Evolutionary conservation across 352 stramenopile species (phyloP), one percentile per base, ranked within the genome.

Genomic region (Pythium aristosporum): DNA sequence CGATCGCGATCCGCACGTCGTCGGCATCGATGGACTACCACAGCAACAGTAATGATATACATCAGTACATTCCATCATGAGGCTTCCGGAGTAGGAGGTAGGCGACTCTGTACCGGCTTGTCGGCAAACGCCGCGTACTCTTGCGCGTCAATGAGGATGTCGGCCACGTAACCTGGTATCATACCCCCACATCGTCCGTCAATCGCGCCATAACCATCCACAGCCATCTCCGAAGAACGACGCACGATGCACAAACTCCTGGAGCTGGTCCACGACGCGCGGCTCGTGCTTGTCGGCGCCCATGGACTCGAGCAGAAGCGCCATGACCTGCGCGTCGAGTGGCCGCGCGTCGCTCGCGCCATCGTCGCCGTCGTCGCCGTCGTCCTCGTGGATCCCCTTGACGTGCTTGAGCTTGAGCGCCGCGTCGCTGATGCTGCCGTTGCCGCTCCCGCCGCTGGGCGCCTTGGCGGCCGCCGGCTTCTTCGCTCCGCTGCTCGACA

Each of bases 201-300:
- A 63, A 62, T 28, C 4, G 4, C 25, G 4, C 23, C 7, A 12
- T 20, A 57, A 41, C 13, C 15, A 25, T 20, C 25, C n/a, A 15
- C 1, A 5, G 18, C 4, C 10, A 23, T 4, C 20, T 39, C 8
- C 3, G 34, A 21, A 51, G 21, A 44, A 3, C 10, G 0, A 71
- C 81, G 42, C 71, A 95, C 86, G 84, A 62, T 95, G 86, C 21
- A 91, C 74, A 58, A 94, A 93, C 67, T 95, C 87, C 50, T 90
- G 83, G 28, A 95, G 74, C 69, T 95, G 86, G 57, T 70, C 72
- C 32, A 93, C 80, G 66, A 95, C 86, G 57, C 85, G 80, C 54
- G 81, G 80, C 70, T 95, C 86, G 61, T 85, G 83, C 56, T 82
- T 89, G 57, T 90, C 80, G 37, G 77, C 85, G 18, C 86, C 85